phyloP scores from a whole-genome alignment of 768 basidiomycete genomes.

The Amanita subjunquillea region DNA sequence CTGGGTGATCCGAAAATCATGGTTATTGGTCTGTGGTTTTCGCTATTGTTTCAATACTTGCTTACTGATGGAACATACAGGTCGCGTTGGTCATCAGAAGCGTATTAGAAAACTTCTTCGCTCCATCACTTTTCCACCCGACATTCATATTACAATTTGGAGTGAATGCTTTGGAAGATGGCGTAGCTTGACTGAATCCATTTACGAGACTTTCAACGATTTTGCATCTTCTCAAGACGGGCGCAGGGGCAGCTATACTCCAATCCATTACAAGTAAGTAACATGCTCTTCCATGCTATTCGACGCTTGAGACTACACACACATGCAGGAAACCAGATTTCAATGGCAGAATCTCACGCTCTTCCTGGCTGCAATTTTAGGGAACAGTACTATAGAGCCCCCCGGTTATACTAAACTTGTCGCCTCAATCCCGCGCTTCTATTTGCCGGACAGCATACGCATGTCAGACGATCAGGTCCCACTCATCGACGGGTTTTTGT shows the following conservation, averaged over 20 bases:
- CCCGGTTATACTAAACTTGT: conserved; percentile 40
- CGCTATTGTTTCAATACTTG: not conserved
- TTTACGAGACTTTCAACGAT: conserved; percentile 30
- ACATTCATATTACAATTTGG: conserved; percentile 74
- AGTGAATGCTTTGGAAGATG: conserved; percentile 75
- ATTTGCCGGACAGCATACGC: conserved; percentile 68
- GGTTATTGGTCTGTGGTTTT: conserved; percentile 46
- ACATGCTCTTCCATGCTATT: not conserved
- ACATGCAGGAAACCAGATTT: conserved; percentile 50
- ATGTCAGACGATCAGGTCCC: conserved; percentile 45
- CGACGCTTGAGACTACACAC: not conserved
- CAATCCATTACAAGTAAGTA: conserved; percentile 19
- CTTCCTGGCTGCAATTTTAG: conserved; percentile 68
- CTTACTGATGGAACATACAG: conserved; percentile 22
- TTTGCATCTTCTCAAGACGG: conserved; percentile 17
- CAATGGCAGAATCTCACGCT: conserved; percentile 85
- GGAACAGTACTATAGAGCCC: conserved; percentile 47
- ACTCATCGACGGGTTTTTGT: conserved; percentile 56
- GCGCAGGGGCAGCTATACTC: conserved; percentile 15
- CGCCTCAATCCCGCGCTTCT: conserved; percentile 41
- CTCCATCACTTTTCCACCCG: conserved; percentile 48
- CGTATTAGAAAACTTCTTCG: conserved; percentile 65
- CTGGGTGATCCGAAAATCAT: conserved; percentile 67
- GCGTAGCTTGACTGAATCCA: conserved; percentile 50
- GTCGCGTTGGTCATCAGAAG: conserved; percentile 74